These are phyloP conservation scores for Helenozyma rhizophorensis DNA, from an alignment of 805 yeast genomes.

Conservation along the genomic window DNA sequence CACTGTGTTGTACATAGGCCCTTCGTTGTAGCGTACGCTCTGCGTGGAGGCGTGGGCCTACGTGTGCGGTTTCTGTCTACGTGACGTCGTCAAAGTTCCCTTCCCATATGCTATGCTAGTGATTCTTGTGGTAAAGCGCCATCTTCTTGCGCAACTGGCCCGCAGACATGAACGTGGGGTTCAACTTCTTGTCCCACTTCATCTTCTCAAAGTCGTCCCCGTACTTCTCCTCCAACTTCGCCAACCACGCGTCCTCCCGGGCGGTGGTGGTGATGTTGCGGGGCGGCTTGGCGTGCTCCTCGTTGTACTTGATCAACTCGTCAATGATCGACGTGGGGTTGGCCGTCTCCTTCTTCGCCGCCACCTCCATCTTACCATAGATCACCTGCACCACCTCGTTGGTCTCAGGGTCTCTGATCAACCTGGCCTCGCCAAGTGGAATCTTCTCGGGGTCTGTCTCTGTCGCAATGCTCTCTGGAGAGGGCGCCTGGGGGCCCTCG, in stretches of 20 bases:
- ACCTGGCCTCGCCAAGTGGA: conserved; percentile 74
- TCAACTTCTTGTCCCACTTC: conserved; percentile 88
- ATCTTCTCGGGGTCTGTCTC: conserved; percentile 56
- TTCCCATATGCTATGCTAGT: too few species aligned
- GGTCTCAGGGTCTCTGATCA: conserved; percentile 58
- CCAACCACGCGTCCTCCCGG: conserved; percentile 74
- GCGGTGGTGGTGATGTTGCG: conserved; percentile 57
- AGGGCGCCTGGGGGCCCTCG: conserved; percentile 8
- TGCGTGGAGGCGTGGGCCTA: too few species aligned
- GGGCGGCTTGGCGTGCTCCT: conserved; percentile 42
- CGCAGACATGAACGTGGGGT: conserved; percentile 76
- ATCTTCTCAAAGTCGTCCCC: conserved; percentile 86
- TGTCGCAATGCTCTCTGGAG: conserved; percentile 34
- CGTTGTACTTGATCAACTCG: conserved; percentile 55
- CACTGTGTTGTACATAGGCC: too few species aligned
- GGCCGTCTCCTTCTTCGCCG: conserved; percentile 24
- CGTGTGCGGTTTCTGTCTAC: too few species aligned
- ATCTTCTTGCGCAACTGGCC: conserved; percentile 78
- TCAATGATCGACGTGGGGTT: conserved; percentile 44
- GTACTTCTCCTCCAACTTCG: conserved; percentile 60
- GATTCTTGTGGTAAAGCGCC: conserved; percentile 56
- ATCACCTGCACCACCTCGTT: conserved; percentile 65
- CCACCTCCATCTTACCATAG: conserved; percentile 58
- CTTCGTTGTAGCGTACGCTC: too few species aligned
- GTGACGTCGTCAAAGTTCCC: too few species aligned